Evolutionary conservation across 108 stramenopile genomes (phyloP).

Genomic region (Ochromonas danica): DNA sequence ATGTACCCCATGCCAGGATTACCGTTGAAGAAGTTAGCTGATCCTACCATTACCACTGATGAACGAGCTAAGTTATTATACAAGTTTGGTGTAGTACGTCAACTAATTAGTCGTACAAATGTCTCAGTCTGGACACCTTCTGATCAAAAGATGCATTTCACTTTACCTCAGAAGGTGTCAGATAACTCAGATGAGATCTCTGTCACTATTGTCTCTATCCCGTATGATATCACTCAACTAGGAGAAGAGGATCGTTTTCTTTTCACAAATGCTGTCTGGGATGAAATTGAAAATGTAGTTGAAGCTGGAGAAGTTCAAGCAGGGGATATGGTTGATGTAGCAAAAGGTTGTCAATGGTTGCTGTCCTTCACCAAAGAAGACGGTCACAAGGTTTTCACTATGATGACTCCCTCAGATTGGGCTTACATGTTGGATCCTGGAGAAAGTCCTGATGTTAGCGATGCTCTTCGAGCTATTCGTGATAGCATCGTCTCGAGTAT

Average conservation of each 20-base stretch:
- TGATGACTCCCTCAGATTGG: slow-evolving; percentile 11
- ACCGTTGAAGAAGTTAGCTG: background rate
- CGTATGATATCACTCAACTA: background rate
- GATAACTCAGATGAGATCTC: background rate
- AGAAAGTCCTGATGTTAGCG: background rate
- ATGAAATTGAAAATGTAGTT: slow-evolving; percentile 22
- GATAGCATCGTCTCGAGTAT: background rate
- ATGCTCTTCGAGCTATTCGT: background rate
- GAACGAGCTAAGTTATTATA: background rate
- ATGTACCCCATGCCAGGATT: background rate
- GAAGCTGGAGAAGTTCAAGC: background rate
- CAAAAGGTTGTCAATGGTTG: background rate
- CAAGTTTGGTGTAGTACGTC: slow-evolving; percentile 23
- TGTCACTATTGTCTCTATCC: background rate
- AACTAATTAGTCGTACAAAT: background rate
- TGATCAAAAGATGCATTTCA: background rate
- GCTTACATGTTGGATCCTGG: background rate
- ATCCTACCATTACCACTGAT: background rate
- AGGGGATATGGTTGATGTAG: background rate
- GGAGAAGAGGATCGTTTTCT: background rate
- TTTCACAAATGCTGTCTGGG: background rate
- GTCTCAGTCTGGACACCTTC: slow-evolving; percentile 8
- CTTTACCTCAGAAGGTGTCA: background rate
- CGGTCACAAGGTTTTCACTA: background rate
- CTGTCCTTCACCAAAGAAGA: background rate